These are phyloP conservation scores for Alternaria alternata DNA, from an alignment of 2,329 filamentous ascomycete genomes.

Conservation along the genomic window DNA sequence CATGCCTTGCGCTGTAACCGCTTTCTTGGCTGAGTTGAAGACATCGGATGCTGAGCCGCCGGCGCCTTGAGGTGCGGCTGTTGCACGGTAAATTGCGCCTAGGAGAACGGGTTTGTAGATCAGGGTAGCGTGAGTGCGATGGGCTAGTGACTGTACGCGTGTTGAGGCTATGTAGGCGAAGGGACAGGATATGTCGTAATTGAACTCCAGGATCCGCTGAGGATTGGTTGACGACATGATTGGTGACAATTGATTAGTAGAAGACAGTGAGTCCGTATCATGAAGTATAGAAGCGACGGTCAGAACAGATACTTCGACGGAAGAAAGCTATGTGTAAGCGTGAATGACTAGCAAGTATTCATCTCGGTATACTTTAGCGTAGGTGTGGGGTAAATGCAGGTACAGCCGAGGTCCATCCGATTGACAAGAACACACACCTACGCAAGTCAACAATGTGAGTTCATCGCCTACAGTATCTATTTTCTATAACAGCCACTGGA, in stretches of 20 bases:
- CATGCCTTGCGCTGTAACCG: conserved; percentile 39
- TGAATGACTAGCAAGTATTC: background rate
- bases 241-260: background rate
- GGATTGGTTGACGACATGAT: background rate
- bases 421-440: background rate
- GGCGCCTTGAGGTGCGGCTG: conserved; percentile 47
- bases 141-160: conserved; percentile 39
- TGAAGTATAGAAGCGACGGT: background rate
- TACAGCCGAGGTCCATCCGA: conserved; percentile 13
- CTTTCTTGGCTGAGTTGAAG: conserved; percentile 46
- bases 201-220: conserved; percentile 32
- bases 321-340: background rate
- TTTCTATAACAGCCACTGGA: background rate
- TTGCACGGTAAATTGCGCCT: conserved; percentile 48
- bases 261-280: fast-evolving
- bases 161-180: conserved; percentile 51
- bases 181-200: conserved; percentile 49
- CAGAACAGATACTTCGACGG: background rate
- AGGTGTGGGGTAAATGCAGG: conserved; percentile 9
- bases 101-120: conserved; percentile 44
- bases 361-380: conserved; percentile 9
- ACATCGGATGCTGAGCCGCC: conserved; percentile 47
- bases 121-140: conserved; percentile 35
- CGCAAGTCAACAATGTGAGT: background rate
- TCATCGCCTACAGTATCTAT: background rate